Base-by-base conservation (phyloP, 768 basidiomycete species). In the Phlebiopsis gigantea region DNA sequence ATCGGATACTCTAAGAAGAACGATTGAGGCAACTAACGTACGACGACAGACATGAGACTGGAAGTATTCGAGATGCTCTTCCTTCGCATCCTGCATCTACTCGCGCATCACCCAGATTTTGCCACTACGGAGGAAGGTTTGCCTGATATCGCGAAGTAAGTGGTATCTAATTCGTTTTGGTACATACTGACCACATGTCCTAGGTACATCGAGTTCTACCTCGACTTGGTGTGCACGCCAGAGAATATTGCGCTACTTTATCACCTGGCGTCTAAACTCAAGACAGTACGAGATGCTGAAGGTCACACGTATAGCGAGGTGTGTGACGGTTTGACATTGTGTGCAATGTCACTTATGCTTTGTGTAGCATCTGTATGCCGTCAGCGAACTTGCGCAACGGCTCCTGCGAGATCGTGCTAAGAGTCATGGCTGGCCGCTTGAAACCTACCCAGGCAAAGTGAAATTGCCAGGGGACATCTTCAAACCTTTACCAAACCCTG, bases 21-120 rank as follows among this genome's bases (percentile, higher is more conserved):
- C 41, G 26, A 48, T 17, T 55, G 12, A 61, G 24, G 25, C 41
- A 39, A 21, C 7, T 14, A 6, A 34, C 42, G 25, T 14, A 24
- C 22, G 17, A 39, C 21, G 5, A 4, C 21, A 84, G 87, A 73
- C 14, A 63, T 81, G 26, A 77, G 80, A 44, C 72, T 91, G 15
- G 78, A 84, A n/a, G 72, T 82, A 50, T 79, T 95, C 55, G 96
- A 98, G 68, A 72, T 87, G 55, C 82, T 87, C 1, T 90, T 98
- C 63, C 81, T 95, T 43, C 87, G 96, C 12, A 72, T 98, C 4
- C 77, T 98, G 9, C 90, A 94, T 65, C 71, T 94, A 0, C 77
- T 98, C 4, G 92, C 94, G 0, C 95, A 97, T 66, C 97, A 99
- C 68, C 96, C 96, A 4, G 97, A 99, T 70, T 95, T 93, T 64